Evolutionary conservation across 169 alveolate species (phyloP).

Genomic region (Babesia ovis): DNA sequence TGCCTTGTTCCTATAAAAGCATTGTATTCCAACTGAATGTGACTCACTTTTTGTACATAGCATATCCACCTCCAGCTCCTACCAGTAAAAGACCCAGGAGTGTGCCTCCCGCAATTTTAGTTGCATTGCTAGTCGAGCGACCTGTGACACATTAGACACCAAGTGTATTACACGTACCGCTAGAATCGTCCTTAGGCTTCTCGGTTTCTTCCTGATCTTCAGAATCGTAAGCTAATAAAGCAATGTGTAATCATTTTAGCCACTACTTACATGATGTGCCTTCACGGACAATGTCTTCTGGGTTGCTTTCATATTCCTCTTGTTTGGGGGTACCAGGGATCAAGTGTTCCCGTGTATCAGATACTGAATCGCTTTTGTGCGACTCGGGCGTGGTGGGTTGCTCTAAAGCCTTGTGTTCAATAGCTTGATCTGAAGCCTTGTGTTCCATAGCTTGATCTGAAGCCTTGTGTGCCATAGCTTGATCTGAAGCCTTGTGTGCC

Average conservation of each 20-base stretch:
- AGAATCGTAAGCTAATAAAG: not conserved
- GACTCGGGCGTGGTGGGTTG: not conserved
- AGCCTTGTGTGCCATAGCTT: too few species aligned
- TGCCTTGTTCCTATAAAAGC: not conserved
- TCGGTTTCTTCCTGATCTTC: not conserved
- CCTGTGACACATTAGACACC: conserved; percentile 3
- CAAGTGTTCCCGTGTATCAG: not conserved
- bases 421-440: too few species aligned
- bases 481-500: too few species aligned
- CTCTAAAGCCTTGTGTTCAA: not conserved
- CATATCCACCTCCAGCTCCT: conserved; percentile 70
- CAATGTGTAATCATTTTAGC: not conserved
- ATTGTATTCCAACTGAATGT: not conserved
- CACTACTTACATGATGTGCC: not conserved
- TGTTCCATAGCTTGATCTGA: too few species aligned
- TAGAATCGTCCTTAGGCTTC: not conserved
- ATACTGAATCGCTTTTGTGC: not conserved
- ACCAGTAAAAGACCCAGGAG: conserved; percentile 44
- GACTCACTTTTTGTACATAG: conserved; percentile 60
- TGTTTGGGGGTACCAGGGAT: not conserved
- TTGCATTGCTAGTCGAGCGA: conserved; percentile 20
- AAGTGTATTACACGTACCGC: not conserved
- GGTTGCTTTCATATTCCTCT: not conserved
- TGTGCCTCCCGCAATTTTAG: conserved; percentile 71
- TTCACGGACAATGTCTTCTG: not conserved